phyloP scores from a whole-genome alignment of 345 rosid genomes.

The Eucalyptus sideroxylon region DNA sequence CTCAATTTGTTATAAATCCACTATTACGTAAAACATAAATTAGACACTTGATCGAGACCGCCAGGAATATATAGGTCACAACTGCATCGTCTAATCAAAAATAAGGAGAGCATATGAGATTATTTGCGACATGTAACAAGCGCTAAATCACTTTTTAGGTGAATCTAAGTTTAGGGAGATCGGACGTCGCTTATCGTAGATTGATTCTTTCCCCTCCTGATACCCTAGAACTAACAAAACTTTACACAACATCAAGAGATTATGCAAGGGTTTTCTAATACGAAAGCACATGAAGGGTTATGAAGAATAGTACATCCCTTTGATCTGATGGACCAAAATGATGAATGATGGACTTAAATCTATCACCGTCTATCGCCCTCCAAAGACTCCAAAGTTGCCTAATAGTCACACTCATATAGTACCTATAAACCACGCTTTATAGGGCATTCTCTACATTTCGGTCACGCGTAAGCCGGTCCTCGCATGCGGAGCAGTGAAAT shows the following conservation, averaged over 20 bases:
- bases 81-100: not conserved
- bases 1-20: not conserved
- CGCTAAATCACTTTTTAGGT: not conserved
- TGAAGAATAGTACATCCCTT: not conserved
- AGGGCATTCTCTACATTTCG: not conserved
- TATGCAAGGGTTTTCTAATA: not conserved
- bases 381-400: not conserved
- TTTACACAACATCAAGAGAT: not conserved
- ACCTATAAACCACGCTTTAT: not conserved
- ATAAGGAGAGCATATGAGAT: not conserved
- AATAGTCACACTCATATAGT: not conserved
- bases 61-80: not conserved
- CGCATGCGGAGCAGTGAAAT: not conserved
- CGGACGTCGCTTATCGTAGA: not conserved
- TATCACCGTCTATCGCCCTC: not conserved
- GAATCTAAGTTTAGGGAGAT: not conserved
- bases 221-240: not conserved
- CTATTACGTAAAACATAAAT: not conserved
- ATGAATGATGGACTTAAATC: not conserved
- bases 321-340: not conserved
- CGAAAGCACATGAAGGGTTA: not conserved
- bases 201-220: not conserved
- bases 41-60: not conserved
- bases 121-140: not conserved
- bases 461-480: not conserved